phyloP scores from a whole-genome alignment of 441 rosid species.

The Gossypium gossypioides region DNA sequence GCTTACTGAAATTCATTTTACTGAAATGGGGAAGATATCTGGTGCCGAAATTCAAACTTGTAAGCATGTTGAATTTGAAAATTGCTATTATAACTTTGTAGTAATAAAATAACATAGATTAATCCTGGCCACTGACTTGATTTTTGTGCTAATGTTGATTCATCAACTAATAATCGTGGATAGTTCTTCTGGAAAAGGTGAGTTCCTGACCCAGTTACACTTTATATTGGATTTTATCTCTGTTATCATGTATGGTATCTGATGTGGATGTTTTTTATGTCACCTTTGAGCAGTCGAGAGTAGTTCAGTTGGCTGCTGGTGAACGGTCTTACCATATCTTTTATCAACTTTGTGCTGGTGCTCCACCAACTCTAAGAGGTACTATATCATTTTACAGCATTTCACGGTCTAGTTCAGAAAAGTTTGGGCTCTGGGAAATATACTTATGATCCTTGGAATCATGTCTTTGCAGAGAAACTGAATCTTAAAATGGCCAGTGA shows the following conservation, averaged over 20 bases:
- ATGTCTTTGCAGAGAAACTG: constrained; percentile 51
- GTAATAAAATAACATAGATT: constrained; percentile 2
- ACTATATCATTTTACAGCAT: constrained; percentile 10
- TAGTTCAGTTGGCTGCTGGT: constrained; percentile 74
- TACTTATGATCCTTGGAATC: background rate
- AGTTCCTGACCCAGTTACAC: constrained; percentile 15
- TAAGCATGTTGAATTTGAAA: constrained; percentile 34
- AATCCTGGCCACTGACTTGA: constrained; percentile 28
- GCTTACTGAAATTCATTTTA: constrained; percentile 78
- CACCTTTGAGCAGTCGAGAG: constrained; percentile 71
- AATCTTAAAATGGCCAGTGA: constrained; percentile 67
- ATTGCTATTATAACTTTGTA: constrained; percentile 4
- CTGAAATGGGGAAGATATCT: constrained; percentile 65
- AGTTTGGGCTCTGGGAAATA: background rate
- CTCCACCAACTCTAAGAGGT: constrained; percentile 81
- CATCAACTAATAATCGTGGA: constrained; percentile 13
- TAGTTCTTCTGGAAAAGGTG: constrained; percentile 95
- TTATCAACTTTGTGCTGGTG: constrained; percentile 93
- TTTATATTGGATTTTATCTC: constrained; percentile 17
- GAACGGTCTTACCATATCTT: constrained; percentile 93
- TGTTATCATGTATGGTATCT: constrained; percentile 18
- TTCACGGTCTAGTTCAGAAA: constrained; percentile 5
- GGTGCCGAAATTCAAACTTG: constrained; percentile 87
- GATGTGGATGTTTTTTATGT: constrained; percentile 19
- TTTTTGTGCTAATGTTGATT: constrained; percentile 22